Evolutionary conservation across 768 basidiomycete species (phyloP).

Genomic region (Bullera alba): DNA sequence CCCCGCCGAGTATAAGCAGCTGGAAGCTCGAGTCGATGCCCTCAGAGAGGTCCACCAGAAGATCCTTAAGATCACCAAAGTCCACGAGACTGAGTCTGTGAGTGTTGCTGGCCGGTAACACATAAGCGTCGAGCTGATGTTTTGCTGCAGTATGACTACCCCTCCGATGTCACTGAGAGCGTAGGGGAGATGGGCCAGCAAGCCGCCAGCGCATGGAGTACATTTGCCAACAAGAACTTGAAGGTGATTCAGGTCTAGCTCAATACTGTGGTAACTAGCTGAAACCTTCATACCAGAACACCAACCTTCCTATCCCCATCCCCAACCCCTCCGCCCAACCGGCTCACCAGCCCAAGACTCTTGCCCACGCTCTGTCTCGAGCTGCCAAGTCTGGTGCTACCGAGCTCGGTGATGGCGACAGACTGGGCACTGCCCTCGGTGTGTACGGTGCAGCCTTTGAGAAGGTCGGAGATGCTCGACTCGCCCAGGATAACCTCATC

Average conservation of each 20-base stretch:
- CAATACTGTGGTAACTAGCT: not conserved
- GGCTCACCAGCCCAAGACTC: conserved; percentile 77
- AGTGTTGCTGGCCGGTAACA: conserved; percentile 1
- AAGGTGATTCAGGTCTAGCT: conserved; percentile 28
- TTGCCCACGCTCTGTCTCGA: conserved; percentile 86
- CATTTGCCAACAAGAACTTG: conserved; percentile 46
- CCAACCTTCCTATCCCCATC: conserved; percentile 68
- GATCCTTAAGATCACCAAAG: conserved; percentile 77
- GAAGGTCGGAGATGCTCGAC: conserved; percentile 67
- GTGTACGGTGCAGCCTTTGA: conserved; percentile 78
- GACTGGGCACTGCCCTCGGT: conserved; percentile 69
- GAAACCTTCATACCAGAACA: conserved; percentile 51
- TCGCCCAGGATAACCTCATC: conserved; percentile 72
- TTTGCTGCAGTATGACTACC: conserved; percentile 54
- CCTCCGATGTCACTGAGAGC: conserved; percentile 59
- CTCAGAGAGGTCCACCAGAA: conserved; percentile 68
- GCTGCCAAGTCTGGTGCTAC: conserved; percentile 60
- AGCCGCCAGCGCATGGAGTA: conserved; percentile 39
- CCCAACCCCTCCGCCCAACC: conserved; percentile 54
- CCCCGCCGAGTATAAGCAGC: conserved; percentile 80
- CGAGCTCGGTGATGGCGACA: conserved; percentile 53
- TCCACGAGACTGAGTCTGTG: conserved; percentile 71
- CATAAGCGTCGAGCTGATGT: not conserved
- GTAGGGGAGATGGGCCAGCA: conserved; percentile 36
- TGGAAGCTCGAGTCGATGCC: conserved; percentile 90